phyloP scores from a whole-genome alignment of 768 basidiomycete genomes.

The Terana coerulea region DNA sequence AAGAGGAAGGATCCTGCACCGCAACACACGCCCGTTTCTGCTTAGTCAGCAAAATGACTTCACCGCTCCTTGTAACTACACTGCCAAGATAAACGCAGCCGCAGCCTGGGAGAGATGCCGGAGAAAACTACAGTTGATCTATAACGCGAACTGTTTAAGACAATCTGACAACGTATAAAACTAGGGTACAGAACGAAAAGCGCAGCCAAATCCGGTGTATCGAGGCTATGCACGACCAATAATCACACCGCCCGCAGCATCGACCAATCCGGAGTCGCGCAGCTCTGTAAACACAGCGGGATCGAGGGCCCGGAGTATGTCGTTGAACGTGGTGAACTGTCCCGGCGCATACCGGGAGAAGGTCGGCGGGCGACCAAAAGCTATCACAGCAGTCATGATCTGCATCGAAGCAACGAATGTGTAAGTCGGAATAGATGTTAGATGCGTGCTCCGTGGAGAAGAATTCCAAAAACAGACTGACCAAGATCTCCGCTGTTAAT shows the following conservation, averaged over 20 bases:
- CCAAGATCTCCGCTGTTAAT: constrained; percentile 78
- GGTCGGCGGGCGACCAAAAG: constrained; percentile 44
- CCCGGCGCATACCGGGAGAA: constrained; percentile 59
- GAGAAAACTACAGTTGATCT: too few relatives aligned
- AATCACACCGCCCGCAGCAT: not conserved
- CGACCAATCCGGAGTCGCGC: not conserved
- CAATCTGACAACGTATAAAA: too few relatives aligned
- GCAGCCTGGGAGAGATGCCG: too few relatives aligned
- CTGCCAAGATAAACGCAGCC: too few relatives aligned
- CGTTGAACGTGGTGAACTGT: constrained; percentile 33
- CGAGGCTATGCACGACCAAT: constrained; percentile 8
- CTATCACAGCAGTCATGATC: constrained; percentile 68
- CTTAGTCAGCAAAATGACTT: constrained; percentile 11
- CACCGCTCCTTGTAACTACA: too few relatives aligned
- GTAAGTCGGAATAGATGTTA: constrained; percentile 17
- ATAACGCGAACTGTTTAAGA: too few relatives aligned
- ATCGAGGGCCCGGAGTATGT: constrained; percentile 19
- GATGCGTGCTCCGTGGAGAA: not conserved
- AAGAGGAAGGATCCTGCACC: not conserved
- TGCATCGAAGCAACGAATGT: constrained; percentile 23
- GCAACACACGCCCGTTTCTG: constrained; percentile 1
- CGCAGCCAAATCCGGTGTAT: too few relatives aligned
- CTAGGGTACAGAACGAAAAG: too few relatives aligned
- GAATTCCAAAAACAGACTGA: constrained; percentile 30
- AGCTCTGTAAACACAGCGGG: constrained; percentile 4